Percentiles rank a stretch among this genome's conserved stretches.
Conservation (phyloP, 208 protist genomes). For the Lotmaria passim region DNA sequence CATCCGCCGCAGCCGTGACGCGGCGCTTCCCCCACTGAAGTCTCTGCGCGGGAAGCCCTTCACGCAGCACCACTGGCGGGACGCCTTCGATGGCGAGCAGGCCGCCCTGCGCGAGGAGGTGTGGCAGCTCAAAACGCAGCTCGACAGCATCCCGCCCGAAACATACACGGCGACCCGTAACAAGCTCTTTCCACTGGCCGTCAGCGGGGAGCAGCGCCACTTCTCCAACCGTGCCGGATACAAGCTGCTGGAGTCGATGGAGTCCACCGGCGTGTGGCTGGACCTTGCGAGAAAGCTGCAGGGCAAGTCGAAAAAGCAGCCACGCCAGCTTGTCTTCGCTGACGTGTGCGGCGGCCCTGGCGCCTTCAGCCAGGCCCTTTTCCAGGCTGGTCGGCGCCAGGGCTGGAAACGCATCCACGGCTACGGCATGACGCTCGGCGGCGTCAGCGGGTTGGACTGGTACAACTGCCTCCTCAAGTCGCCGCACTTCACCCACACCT, state of each 20-base stretch:
- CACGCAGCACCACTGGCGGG: constrained; percentile 62
- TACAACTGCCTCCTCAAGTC: constrained; percentile 65
- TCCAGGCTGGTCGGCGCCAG: constrained; percentile 42
- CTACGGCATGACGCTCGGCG: constrained; percentile 86
- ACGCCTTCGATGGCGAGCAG: constrained; percentile 76
- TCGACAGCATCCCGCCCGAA: constrained; percentile 51
- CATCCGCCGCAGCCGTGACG: constrained; percentile 41
- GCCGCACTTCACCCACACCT: constrained; percentile 64
- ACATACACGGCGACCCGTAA: constrained; percentile 63
- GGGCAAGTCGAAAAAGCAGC: constrained; percentile 24
- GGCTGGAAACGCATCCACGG: constrained; percentile 55
- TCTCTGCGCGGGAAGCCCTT: constrained; percentile 33
- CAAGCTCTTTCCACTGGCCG: constrained; percentile 70
- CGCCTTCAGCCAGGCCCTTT: constrained; percentile 86
- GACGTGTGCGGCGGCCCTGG: constrained; percentile 92
- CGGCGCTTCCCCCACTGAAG: constrained; percentile 40
- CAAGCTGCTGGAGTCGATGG: constrained; percentile 91
- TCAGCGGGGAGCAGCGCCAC: constrained; percentile 31
- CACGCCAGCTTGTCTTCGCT: constrained; percentile 62
- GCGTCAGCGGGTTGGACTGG: constrained; percentile 78
- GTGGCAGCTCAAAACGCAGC: constrained; percentile 65
- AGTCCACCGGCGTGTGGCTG: constrained; percentile 73
- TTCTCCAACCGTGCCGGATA: constrained; percentile 91
- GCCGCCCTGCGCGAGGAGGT: constrained; percentile 43
- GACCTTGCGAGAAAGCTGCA: constrained; percentile 37